Base-by-base conservation (phyloP, 768 basidiomycete species). In the Dioszegia hungarica region DNA sequence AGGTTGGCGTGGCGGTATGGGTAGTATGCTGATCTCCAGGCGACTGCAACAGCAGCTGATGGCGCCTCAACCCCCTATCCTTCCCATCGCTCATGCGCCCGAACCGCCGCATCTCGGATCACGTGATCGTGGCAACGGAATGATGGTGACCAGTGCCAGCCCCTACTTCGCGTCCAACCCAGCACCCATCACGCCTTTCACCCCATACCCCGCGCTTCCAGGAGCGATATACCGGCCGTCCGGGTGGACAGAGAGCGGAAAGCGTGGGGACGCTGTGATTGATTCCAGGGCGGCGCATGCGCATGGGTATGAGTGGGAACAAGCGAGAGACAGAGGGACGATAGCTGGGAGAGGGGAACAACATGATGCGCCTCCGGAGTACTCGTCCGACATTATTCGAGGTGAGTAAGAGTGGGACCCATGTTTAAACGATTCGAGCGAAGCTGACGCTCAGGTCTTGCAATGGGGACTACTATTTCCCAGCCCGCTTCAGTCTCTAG, bases 301-400 rank as follows among this genome's bases (percentile, higher is more conserved):
- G 54, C 62, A 65, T 28, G 74, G 75, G 33, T 76, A 72, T 61
- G 68, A 70, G 45, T 74, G 70, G 60, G 67, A 68, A 49, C 67
- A 70, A 50, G 70, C 68, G 2, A 63, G 68, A 54, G 69, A 73
- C n/a, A n/a, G n/a, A n/a, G n/a, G n/a, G n/a, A n/a, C n/a, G n/a
- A n/a, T n/a, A n/a, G n/a, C n/a, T n/a, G n/a, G n/a, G n/a, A n/a
- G n/a, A n/a, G n/a, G n/a, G n/a, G n/a, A n/a, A n/a, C n/a, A n/a
- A n/a, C n/a, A n/a, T n/a, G n/a, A n/a, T n/a, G n/a, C n/a, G n/a
- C n/a, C n/a, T n/a, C n/a, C n/a, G n/a, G n/a, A n/a, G n/a, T n/a
- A n/a, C n/a, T n/a, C n/a, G n/a, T n/a, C n/a, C n/a, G n/a, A n/a
- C n/a, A n/a, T n/a, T n/a, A n/a, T n/a, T n/a, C n/a, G n/a, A n/a